Evolutionary conservation across 2,329 filamentous ascomycete genomes (phyloP).

Genomic region (Colletotrichum sp.): DNA sequence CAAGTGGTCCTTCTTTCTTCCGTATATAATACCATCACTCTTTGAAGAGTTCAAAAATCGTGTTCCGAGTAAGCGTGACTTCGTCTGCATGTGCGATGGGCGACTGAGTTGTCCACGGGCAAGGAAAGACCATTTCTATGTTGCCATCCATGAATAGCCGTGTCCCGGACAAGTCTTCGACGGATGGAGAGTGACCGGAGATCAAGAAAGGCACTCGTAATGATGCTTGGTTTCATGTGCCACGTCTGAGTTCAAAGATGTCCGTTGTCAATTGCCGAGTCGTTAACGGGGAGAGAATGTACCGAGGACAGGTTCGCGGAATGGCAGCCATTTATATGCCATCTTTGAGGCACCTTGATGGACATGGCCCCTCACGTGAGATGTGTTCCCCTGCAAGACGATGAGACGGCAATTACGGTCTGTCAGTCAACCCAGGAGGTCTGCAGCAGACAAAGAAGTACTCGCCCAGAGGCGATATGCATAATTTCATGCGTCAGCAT

Average conservation of each 20-base stretch:
- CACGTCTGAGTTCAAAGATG: background rate
- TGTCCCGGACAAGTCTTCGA: background rate
- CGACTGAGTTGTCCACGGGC: background rate
- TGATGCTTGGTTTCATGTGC: background rate
- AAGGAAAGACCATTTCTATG: rapidly evolving
- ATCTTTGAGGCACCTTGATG: background rate
- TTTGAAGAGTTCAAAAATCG: background rate
- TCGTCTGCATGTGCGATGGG: background rate
- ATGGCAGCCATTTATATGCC: background rate
- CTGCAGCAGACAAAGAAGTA: background rate
- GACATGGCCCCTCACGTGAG: background rate
- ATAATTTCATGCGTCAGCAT: background rate
- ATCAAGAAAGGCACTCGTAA: background rate
- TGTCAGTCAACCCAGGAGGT: background rate
- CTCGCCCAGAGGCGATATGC: background rate
- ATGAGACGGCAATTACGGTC: background rate
- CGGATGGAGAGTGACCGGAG: background rate
- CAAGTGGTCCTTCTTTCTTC: background rate
- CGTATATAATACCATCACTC: background rate
- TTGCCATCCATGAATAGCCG: background rate
- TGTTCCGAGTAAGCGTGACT: background rate
- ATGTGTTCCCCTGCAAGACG: background rate
- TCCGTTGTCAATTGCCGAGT: background rate
- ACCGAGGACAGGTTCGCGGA: background rate
- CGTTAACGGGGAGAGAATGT: background rate